These are phyloP conservation scores for Leccinum griseonigrum DNA, from an alignment of 1,284 basidiomycete species.

Conservation along the genomic window DNA sequence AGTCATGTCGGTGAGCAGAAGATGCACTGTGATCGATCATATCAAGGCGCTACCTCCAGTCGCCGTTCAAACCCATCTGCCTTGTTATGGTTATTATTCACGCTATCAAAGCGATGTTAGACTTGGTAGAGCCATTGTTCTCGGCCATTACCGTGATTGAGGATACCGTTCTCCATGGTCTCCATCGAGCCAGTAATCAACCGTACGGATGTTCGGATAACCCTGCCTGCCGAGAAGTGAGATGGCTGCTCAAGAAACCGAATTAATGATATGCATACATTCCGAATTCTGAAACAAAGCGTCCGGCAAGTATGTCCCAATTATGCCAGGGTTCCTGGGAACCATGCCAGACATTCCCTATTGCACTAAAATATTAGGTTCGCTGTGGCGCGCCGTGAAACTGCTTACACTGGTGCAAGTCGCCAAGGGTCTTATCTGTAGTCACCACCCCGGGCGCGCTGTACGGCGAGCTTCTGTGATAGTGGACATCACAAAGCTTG, in stretches of 20 bases:
- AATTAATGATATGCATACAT: slow-evolving; percentile 50
- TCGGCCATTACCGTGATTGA: slow-evolving; percentile 70
- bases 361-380: neutral
- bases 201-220: slow-evolving; percentile 81
- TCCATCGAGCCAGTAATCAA: slow-evolving; percentile 80
- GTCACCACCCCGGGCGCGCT: slow-evolving; percentile 75
- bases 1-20: slow-evolving; percentile 2
- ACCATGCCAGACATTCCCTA: slow-evolving; percentile 92
- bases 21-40: slow-evolving; percentile 1
- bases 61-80: slow-evolving; percentile 85
- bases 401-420: slow-evolving; percentile 78
- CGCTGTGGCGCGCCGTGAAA: neutral
- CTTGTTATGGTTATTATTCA: slow-evolving; percentile 84
- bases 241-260: neutral
- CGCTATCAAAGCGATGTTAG: slow-evolving; percentile 38
- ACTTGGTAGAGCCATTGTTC: slow-evolving; percentile 7
- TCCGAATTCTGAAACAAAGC: slow-evolving; percentile 89
- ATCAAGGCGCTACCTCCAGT: slow-evolving; percentile 55
- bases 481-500: slow-evolving; percentile 64
- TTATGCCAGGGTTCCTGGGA: slow-evolving; percentile 86
- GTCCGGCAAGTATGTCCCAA: slow-evolving; percentile 81
- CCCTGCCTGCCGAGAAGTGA: slow-evolving; percentile 55
- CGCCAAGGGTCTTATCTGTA: slow-evolving; percentile 75
- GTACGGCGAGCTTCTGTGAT: slow-evolving; percentile 85
- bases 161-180: slow-evolving; percentile 72